These are phyloP conservation scores for Candida germanica DNA, from an alignment of 805 yeast species.

Conservation along the genomic window DNA sequence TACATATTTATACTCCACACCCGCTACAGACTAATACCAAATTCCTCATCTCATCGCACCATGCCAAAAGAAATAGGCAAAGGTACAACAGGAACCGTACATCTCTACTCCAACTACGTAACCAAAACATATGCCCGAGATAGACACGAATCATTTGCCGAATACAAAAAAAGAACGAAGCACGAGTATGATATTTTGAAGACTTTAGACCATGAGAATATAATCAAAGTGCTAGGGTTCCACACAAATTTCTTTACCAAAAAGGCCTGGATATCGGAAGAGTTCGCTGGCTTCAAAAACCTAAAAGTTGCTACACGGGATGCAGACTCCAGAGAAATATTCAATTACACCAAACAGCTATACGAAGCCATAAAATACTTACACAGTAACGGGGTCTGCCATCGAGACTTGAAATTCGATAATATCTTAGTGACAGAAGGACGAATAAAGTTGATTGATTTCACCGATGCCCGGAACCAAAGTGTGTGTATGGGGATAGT, in stretches of 20 bases:
- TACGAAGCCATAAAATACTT: constrained; percentile 35
- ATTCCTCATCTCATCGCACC: too few species aligned
- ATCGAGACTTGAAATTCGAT: constrained; percentile 50
- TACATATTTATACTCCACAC: too few species aligned
- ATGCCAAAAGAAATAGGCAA: neutral
- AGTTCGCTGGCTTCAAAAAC: constrained; percentile 27
- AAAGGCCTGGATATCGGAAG: constrained; percentile 24
- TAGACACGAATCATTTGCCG: constrained; percentile 34
- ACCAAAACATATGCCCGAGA: constrained; percentile 46
- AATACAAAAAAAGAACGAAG: constrained; percentile 34
- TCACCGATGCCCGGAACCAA: constrained; percentile 25
- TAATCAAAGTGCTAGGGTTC: constrained; percentile 33
- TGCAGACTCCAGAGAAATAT: constrained; percentile 11
- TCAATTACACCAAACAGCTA: constrained; percentile 42
- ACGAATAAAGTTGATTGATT: constrained; percentile 44
- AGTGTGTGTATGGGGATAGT: constrained; percentile 39
- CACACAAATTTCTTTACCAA: constrained; percentile 14
- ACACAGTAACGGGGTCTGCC: constrained; percentile 38
- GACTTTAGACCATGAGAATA: constrained; percentile 26
- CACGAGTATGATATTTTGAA: constrained; percentile 35
- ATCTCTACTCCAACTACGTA: constrained; percentile 27
- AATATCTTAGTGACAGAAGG: constrained; percentile 40
- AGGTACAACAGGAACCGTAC: constrained; percentile 13
- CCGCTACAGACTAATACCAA: too few species aligned
- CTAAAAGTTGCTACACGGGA: constrained; percentile 13